phyloP scores from a whole-genome alignment of 2,329 filamentous ascomycete genomes.

The Metarhizium brunneum region DNA sequence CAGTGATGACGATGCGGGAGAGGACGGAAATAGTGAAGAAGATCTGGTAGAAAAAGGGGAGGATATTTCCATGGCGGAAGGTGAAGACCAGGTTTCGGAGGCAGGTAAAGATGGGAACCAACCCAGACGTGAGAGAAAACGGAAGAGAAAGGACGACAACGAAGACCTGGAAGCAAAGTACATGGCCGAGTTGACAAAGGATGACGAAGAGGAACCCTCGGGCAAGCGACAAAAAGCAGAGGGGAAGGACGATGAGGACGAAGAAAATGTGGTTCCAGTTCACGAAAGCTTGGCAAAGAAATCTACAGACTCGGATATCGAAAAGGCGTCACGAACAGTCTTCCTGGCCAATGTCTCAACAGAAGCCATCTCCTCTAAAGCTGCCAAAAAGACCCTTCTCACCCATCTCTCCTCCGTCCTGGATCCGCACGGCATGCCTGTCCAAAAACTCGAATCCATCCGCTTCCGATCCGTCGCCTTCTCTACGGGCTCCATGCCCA shows the following conservation, averaged over 20 bases:
- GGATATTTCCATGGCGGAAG: background rate
- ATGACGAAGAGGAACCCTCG: constrained; percentile 47
- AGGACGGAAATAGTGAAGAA: constrained; percentile 14
- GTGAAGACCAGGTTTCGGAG: constrained; percentile 15
- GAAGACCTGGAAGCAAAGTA: constrained; percentile 65
- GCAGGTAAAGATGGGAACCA: constrained; percentile 19
- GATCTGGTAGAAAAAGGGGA: background rate
- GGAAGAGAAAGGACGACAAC: constrained; percentile 58
- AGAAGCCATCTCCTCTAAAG: constrained; percentile 72
- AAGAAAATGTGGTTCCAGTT: constrained; percentile 34
- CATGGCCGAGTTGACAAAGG: constrained; percentile 52
- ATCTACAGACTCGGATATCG: constrained; percentile 52
- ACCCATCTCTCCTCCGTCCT: constrained; percentile 73
- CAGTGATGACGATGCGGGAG: constrained; percentile 14
- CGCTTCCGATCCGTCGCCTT: constrained; percentile 93
- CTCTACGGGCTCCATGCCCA: constrained; percentile 65
- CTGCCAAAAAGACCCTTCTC: constrained; percentile 68
- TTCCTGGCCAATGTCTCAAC: constrained; percentile 89
- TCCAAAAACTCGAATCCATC: constrained; percentile 77
- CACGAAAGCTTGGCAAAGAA: constrained; percentile 48
- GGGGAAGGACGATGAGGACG: constrained; percentile 22
- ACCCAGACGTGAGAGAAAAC: constrained; percentile 43
- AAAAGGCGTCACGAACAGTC: constrained; percentile 82
- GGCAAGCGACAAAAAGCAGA: constrained; percentile 44
- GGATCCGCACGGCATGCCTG: constrained; percentile 36